These are phyloP conservation scores for Marvania coccoides DNA, from an alignment of 139 green algal species.

Conservation along the genomic window DNA sequence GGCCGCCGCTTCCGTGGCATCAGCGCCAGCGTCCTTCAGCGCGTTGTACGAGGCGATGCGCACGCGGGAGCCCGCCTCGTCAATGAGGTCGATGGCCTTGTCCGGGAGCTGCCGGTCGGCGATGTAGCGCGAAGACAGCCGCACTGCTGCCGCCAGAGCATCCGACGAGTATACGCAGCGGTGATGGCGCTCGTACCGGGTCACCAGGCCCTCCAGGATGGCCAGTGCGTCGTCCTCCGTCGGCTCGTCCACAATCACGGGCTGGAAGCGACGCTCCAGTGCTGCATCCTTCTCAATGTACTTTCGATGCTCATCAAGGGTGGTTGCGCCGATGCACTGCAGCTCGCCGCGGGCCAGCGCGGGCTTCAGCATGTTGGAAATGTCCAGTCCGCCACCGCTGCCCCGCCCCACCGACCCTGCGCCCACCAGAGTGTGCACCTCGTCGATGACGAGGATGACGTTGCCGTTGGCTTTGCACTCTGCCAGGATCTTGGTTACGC, in stretches of 20 bases:
- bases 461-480: constrained; percentile 67
- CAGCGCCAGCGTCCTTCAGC: constrained; percentile 3
- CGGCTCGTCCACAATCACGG: constrained; percentile 78
- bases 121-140: constrained; percentile 62
- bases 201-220: constrained; percentile 69
- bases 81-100: constrained; percentile 97
- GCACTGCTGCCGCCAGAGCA: constrained; percentile 47
- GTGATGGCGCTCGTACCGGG: constrained; percentile 85
- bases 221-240: constrained; percentile 49
- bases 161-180: constrained; percentile 43
- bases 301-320: constrained; percentile 73
- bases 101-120: constrained; percentile 88
- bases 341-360: constrained; percentile 71
- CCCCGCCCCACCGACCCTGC: constrained; percentile 55
- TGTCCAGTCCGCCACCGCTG: constrained; percentile 81
- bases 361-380: constrained; percentile 94
- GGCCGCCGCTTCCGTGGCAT: not conserved
- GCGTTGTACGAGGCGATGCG: constrained; percentile 71
- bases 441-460: constrained; percentile 91
- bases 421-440: constrained; percentile 93
- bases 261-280: constrained; percentile 93
- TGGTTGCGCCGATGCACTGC: constrained; percentile 83
- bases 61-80: constrained; percentile 86
- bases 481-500: constrained; percentile 80
- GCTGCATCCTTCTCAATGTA: constrained; percentile 95